phyloP scores from a whole-genome alignment of 2,329 filamentous ascomycete genomes.

The Ophiostoma sp. region DNA sequence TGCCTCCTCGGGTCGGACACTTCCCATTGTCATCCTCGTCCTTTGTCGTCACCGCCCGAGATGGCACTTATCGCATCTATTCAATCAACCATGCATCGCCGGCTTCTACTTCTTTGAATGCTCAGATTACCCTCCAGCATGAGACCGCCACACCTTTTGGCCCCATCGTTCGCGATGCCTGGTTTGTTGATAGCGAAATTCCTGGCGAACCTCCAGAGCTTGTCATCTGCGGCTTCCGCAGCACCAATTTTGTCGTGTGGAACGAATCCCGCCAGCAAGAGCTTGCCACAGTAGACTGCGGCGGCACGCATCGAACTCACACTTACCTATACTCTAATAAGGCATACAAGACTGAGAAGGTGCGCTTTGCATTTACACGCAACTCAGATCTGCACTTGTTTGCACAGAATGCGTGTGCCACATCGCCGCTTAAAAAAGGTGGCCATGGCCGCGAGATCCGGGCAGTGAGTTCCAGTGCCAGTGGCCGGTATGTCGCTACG shows the following conservation, averaged over 20 bases:
- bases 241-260: constrained; percentile 75
- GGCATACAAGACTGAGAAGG: constrained; percentile 32
- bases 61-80: constrained; percentile 69
- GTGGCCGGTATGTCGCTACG: constrained; percentile 49
- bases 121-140: constrained; percentile 52
- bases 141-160: constrained; percentile 65
- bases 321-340: constrained; percentile 39
- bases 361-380: constrained; percentile 69
- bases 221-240: constrained; percentile 73
- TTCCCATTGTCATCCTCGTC: constrained; percentile 40
- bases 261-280: constrained; percentile 68
- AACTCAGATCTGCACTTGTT: constrained; percentile 51
- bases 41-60: constrained; percentile 68
- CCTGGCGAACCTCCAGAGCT: constrained; percentile 50
- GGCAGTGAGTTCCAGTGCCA: constrained; percentile 42
- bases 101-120: no score
- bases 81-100: constrained; percentile 28
- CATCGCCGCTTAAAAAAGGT: constrained; percentile 57
- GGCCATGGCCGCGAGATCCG: constrained; percentile 81
- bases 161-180: constrained; percentile 68
- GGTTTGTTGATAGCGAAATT: constrained; percentile 43
- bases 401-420: constrained; percentile 36
- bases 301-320: constrained; percentile 77
- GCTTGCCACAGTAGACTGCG: constrained; percentile 69
- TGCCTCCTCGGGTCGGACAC: constrained; percentile 35